Base-by-base conservation (phyloP, 176 grass and related monocot species). In the Tillandsia fasciculata region DNA sequence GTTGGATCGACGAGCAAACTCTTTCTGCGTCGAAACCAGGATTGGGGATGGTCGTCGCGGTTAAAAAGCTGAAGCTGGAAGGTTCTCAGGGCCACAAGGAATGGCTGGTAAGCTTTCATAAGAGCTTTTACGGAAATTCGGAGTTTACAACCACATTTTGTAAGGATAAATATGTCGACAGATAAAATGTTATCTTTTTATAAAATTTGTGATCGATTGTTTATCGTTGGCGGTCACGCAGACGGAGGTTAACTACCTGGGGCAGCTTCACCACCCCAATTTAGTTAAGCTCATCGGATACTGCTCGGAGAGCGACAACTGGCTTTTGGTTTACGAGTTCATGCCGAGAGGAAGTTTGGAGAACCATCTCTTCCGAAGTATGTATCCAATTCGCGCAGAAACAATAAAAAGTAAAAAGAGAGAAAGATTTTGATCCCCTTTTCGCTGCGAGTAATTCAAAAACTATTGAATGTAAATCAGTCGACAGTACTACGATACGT, bases 201-300 rank as follows among this genome's bases (percentile, higher is more conserved):
- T 24, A 24, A 24, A 1, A 24, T 24, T 24, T 24, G 24, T 24
- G 24, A 24, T 24, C 24, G 24, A 24, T 49, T 61, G 12, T 24
- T 49, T 42, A 0, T 65, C 6, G 23, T 3, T 8, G 26, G 28
- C 50, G 66, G 17, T 63, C 63, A n/a, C n/a, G 75, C 65, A 77
- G 75, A 69, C 75, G 7, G 75, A 77, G 42, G 75, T 77, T 50
- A 24, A 77, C 53, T 77, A 77, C 67, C 75, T 77, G 26, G 75
- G 75, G 58, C 75, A 69, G 75, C 75, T 77, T 61, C 66, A 77
- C 53, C 75, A 77, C 48, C 18, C 66, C 0, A 77, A 77, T 77
- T 51, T 77, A 29, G 75, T 77, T 77, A 77, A 77, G 13, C 75
- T 77, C 75, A 77, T 77, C 29, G 75, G 75, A 3, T 77, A 77